Conservation (phyloP, 768 basidiomycete genomes). For the Tylopilus sp. region DNA sequence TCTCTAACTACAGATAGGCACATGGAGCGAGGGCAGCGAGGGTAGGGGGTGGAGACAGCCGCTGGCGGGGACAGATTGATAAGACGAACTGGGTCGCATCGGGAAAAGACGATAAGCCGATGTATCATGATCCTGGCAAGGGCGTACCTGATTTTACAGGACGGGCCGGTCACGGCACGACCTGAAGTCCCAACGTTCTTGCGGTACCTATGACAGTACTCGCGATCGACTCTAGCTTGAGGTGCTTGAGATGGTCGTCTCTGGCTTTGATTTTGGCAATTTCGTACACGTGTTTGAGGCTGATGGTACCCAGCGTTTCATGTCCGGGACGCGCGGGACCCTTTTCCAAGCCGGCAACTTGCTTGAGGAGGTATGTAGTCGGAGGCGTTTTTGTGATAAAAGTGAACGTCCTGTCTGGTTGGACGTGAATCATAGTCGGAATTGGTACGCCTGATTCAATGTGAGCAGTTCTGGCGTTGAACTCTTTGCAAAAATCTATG, state of each 20-base stretch:
- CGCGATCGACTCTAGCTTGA: slow-evolving; percentile 84
- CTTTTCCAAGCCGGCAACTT: slow-evolving; percentile 85
- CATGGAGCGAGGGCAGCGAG: slow-evolving; percentile 11
- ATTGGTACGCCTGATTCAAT: slow-evolving; percentile 80
- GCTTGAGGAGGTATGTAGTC: slow-evolving; percentile 85
- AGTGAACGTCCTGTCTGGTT: slow-evolving; percentile 92
- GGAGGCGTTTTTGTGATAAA: slow-evolving; percentile 93
- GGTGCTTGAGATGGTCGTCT: slow-evolving; percentile 85
- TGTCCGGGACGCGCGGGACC: slow-evolving; percentile 82
- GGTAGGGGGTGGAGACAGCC: slow-evolving; percentile 9
- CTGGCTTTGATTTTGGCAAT: slow-evolving; percentile 95
- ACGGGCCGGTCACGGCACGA: slow-evolving; percentile 65
- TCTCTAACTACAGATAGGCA: slow-evolving; percentile 28
- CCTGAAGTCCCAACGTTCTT: slow-evolving; percentile 82
- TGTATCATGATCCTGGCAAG: slow-evolving; percentile 18
- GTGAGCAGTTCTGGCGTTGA: slow-evolving; percentile 95
- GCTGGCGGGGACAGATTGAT: slow-evolving; percentile 20
- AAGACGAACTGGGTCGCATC: slow-evolving; percentile 18
- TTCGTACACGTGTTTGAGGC: slow-evolving; percentile 96
- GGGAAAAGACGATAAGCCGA: slow-evolving; percentile 20
- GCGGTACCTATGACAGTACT: slow-evolving; percentile 88
- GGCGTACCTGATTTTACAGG: slow-evolving; percentile 24
- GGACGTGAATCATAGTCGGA: slow-evolving; percentile 90
- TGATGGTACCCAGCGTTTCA: slow-evolving; percentile 76
- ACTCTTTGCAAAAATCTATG: slow-evolving; percentile 99